These are phyloP conservation scores for Sicyos baderoa DNA, from an alignment of 306 rosid genomes.

Conservation along the genomic window DNA sequence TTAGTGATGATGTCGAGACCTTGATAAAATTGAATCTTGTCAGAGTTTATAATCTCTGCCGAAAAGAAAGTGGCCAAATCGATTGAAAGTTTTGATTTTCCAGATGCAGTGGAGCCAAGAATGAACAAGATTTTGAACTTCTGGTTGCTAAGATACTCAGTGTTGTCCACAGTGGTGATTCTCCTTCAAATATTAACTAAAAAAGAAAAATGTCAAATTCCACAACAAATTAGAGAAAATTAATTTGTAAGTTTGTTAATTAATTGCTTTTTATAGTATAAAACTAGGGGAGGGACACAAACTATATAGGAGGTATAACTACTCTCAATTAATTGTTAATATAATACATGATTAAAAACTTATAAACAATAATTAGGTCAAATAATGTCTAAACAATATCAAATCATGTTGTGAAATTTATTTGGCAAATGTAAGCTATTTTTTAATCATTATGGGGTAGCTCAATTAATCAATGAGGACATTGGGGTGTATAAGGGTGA, in stretches of 20 bases:
- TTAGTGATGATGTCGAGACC: constrained; percentile 32
- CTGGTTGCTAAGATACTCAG: neutral
- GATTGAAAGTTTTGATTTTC: constrained; percentile 29
- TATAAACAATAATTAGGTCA: too few relatives aligned
- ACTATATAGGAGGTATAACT: too few relatives aligned
- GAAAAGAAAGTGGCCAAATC: constrained; percentile 21
- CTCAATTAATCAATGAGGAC: too few relatives aligned
- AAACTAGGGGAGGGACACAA: too few relatives aligned
- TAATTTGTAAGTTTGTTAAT: neutral
- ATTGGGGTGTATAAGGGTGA: too few relatives aligned
- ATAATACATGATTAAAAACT: neutral
- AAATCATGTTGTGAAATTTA: too few relatives aligned
- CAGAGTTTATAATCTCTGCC: constrained; percentile 29
- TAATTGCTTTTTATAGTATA: too few relatives aligned
- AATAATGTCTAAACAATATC: too few relatives aligned
- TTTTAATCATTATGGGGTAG: too few relatives aligned
- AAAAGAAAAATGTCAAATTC: neutral
- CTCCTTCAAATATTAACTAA: neutral
- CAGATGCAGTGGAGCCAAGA: constrained; percentile 22
- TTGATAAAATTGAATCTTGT: constrained; percentile 31
- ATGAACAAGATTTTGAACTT: constrained; percentile 22
- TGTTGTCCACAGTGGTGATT: neutral
- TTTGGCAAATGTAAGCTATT: too few relatives aligned
- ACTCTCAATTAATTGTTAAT: neutral
- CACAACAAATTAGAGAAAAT: neutral